Evolutionary conservation across 805 yeast species (phyloP).

Genomic region (Kazachstania psychrophila): DNA sequence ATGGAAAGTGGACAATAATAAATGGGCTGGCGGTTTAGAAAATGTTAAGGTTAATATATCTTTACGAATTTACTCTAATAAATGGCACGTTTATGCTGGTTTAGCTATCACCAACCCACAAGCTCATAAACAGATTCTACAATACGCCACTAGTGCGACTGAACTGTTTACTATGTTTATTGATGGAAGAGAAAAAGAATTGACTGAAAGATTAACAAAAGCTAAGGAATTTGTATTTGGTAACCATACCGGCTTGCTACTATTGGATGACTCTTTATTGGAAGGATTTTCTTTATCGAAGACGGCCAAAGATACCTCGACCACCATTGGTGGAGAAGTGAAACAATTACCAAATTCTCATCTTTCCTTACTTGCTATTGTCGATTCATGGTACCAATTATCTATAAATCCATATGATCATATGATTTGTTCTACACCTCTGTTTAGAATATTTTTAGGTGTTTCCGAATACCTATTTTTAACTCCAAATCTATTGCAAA

Average conservation of each 20-base stretch:
- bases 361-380: constrained; percentile 78
- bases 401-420: constrained; percentile 92
- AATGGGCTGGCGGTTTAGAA: constrained; percentile 91
- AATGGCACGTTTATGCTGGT: constrained; percentile 98
- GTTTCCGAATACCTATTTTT: constrained; percentile 88
- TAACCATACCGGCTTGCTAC: constrained; percentile 46
- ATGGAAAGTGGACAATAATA: constrained; percentile 46
- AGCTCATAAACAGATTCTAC: constrained; percentile 85
- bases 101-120: constrained; percentile 91
- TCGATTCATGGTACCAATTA: constrained; percentile 82
- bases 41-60: constrained; percentile 94
- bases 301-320: constrained; percentile 50
- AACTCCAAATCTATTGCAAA: constrained; percentile 73
- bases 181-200: constrained; percentile 50
- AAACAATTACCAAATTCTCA: constrained; percentile 66
- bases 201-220: constrained; percentile 45
- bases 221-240: constrained; percentile 77
- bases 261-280: constrained; percentile 68
- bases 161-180: constrained; percentile 79
- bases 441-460: constrained; percentile 85
- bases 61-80: constrained; percentile 79
- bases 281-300: constrained; percentile 70
- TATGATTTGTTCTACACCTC: constrained; percentile 91
- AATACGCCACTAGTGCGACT: constrained; percentile 77
- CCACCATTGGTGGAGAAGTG: constrained; percentile 5